Conservation (phyloP, 179 eudicot species). For the Amaranthus tricolor region DNA sequence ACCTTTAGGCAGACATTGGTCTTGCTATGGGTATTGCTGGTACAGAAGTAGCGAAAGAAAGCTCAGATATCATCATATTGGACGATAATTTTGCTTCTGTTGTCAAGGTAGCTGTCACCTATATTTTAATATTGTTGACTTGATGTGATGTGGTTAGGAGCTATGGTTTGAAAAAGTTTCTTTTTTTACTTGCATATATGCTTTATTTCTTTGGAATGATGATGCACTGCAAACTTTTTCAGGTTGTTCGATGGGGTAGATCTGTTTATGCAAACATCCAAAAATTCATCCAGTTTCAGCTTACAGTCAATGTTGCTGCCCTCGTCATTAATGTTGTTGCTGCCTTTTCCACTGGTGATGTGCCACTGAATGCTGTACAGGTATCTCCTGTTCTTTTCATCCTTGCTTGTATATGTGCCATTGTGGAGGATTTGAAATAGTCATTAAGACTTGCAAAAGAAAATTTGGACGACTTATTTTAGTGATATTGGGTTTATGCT, state of each 20-base stretch:
- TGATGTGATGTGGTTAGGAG: not conserved
- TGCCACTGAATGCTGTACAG: slow-evolving; percentile 88
- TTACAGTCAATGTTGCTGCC: slow-evolving; percentile 95
- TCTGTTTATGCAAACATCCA: slow-evolving; percentile 90
- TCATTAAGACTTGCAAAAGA: not conserved
- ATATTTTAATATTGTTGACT: not conserved
- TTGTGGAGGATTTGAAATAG: not conserved
- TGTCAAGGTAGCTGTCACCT: slow-evolving; percentile 60
- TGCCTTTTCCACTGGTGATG: slow-evolving; percentile 79
- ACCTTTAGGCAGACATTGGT: slow-evolving; percentile 82
- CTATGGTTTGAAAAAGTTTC: not conserved
- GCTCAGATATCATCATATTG: slow-evolving; percentile 84
- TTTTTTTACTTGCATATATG: not conserved
- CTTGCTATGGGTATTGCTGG: slow-evolving; percentile 94
- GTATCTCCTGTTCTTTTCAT: slow-evolving; percentile 15
- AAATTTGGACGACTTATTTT: slow-evolving; percentile 12
- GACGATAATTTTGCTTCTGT: slow-evolving; percentile 94
- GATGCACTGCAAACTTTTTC: not conserved
- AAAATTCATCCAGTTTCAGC: slow-evolving; percentile 96
- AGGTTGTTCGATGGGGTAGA: slow-evolving; percentile 97
- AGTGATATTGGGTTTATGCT: slow-evolving; percentile 9
- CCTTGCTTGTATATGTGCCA: slow-evolving; percentile 12
- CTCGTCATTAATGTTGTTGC: slow-evolving; percentile 88
- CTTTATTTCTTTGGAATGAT: not conserved
- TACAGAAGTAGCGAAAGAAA: slow-evolving; percentile 94